Conservation (phyloP, 257 asterid species). For the Salvia rosmarinus region DNA sequence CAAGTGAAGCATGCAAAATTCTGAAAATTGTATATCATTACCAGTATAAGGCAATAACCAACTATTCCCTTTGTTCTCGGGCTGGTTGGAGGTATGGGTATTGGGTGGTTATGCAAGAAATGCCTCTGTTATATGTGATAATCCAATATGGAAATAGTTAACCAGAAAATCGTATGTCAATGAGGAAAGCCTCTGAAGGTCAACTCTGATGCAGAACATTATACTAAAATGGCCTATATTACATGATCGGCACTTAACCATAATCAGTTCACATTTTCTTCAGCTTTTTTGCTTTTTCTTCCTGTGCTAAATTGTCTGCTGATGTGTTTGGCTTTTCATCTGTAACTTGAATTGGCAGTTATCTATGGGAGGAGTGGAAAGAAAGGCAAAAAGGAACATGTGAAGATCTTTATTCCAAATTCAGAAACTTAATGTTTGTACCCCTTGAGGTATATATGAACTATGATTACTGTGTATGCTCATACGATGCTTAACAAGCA, state of each 20-base stretch:
- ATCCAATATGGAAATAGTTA: slow-evolving; percentile 22
- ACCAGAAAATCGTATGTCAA: slow-evolving; percentile 10
- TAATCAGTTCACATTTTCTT: slow-evolving; percentile 6
- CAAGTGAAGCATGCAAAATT: slow-evolving; percentile 18
- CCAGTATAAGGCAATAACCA: slow-evolving; percentile 4
- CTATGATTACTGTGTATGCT: not conserved
- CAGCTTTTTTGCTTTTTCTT: slow-evolving; percentile 25
- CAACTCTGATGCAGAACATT: slow-evolving; percentile 5
- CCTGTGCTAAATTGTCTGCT: slow-evolving; percentile 12
- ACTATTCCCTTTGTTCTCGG: slow-evolving; percentile 17
- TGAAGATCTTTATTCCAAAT: slow-evolving; percentile 64
- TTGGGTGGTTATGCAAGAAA: not conserved
- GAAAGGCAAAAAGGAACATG: slow-evolving; percentile 70
- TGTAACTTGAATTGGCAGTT: slow-evolving; percentile 56
- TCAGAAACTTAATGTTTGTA: slow-evolving; percentile 70
- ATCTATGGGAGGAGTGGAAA: slow-evolving; percentile 94
- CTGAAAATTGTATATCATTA: slow-evolving; percentile 10
- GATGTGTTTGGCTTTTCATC: slow-evolving; percentile 23
- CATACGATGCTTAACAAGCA: slow-evolving; percentile 4
- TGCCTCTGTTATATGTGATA: slow-evolving; percentile 16
- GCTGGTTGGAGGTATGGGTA: not conserved
- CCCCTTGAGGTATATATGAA: slow-evolving; percentile 70
- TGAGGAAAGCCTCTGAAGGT: slow-evolving; percentile 22
- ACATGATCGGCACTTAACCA: not conserved
- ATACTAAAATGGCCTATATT: slow-evolving; percentile 6